Percentiles rank a stretch among this genome's conserved stretches.
Evolutionary conservation across 176 grass and related monocot species (phyloP).

Genomic region (Saccharum spontaneum): DNA sequence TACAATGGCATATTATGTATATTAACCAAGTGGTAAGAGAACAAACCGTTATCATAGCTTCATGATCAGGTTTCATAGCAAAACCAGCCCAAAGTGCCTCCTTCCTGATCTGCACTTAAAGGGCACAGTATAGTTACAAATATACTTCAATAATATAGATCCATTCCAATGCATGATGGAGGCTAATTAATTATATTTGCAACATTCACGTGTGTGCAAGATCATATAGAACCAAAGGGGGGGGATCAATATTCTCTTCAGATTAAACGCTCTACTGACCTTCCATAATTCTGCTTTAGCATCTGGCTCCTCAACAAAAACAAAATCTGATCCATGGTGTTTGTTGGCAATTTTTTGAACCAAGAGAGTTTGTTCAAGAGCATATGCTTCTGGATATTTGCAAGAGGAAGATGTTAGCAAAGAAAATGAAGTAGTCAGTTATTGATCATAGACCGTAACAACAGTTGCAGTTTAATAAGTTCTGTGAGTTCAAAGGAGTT

Average conservation of each 20-base stretch:
- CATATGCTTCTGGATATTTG: conserved; percentile 82
- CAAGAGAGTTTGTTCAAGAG: conserved; percentile 80
- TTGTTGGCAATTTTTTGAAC: conserved; percentile 93
- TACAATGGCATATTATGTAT: background rate
- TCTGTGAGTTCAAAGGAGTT: conserved; percentile 1
- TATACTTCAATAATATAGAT: conserved; percentile 25
- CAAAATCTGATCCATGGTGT: conserved; percentile 88
- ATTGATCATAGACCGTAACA: conserved; percentile 4
- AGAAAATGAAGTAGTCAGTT: conserved; percentile 14
- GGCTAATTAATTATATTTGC: background rate
- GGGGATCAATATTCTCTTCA: background rate
- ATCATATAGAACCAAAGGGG: conserved; percentile 7
- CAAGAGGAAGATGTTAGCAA: conserved; percentile 18
- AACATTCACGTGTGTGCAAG: background rate
- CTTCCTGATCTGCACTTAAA: conserved; percentile 76
- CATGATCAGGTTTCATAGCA: conserved; percentile 83
- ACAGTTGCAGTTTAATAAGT: conserved; percentile 16
- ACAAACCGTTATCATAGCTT: conserved; percentile 96
- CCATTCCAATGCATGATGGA: background rate
- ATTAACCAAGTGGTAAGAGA: conserved; percentile 39
- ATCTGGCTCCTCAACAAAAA: conserved; percentile 79
- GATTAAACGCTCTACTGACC: conserved; percentile 43
- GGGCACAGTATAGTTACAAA: conserved; percentile 12
- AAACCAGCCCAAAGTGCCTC: conserved; percentile 96
- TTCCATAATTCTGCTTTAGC: conserved; percentile 89